A percentile compares a stretch with the other conserved stretches of the same genome.
Conservation (phyloP, 202 grass and related monocot species). For the Setaria viridis region DNA sequence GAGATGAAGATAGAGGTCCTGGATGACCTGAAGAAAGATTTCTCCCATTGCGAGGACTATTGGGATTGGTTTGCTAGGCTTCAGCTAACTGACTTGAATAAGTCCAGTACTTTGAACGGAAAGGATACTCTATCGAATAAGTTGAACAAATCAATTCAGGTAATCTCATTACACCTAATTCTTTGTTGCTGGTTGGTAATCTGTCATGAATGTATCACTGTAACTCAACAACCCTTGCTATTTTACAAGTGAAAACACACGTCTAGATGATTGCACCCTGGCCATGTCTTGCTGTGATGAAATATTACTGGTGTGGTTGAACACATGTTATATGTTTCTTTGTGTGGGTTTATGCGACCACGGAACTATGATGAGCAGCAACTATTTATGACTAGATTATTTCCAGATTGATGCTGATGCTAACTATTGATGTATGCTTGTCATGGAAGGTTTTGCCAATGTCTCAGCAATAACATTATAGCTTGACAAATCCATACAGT, state of each 20-base stretch:
- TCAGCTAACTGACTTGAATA: slow-evolving; percentile 53
- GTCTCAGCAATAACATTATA: slow-evolving; percentile 5
- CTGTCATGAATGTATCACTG: not conserved
- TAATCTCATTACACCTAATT: slow-evolving; percentile 35
- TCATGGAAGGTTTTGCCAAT: not conserved
- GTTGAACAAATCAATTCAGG: slow-evolving; percentile 66
- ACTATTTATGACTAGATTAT: not conserved
- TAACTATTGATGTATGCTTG: slow-evolving; percentile 9
- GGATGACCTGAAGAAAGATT: slow-evolving; percentile 85
- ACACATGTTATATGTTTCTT: not conserved
- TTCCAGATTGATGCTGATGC: not conserved
- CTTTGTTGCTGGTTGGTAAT: not conserved
- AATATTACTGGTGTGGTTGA: not conserved
- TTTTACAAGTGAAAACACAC: not conserved
- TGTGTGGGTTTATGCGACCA: not conserved
- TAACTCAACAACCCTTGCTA: not conserved
- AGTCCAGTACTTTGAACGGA: slow-evolving; percentile 42
- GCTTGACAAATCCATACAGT: slow-evolving; percentile 10
- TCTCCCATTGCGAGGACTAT: slow-evolving; percentile 68
- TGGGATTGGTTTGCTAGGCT: slow-evolving; percentile 87
- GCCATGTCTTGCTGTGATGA: not conserved
- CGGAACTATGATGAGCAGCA: not conserved
- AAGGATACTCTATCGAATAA: slow-evolving; percentile 50
- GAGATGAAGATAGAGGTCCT: slow-evolving; percentile 76
- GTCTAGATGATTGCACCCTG: not conserved